Evolutionary conservation across 192 early-diverging fungal species (phyloP).

Genomic region (Mortierella claussenii): DNA sequence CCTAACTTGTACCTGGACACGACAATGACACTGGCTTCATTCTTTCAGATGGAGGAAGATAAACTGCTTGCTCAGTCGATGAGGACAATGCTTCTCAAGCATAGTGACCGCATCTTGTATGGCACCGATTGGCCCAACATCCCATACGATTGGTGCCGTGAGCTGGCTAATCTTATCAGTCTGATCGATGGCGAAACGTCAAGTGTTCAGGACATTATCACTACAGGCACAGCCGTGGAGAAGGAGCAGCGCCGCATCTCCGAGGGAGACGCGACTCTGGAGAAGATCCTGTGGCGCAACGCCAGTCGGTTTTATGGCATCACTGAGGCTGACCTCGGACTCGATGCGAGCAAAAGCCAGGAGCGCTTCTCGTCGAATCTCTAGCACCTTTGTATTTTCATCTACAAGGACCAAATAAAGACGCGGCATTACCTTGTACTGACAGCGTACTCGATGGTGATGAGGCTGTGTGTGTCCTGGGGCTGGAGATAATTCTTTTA

Average conservation of each 20-base stretch:
- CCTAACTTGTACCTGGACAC: slow-evolving; percentile 57
- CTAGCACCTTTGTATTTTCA: neutral
- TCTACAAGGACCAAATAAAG: too few relatives aligned
- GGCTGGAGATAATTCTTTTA: too few relatives aligned
- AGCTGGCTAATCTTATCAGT: slow-evolving; percentile 44
- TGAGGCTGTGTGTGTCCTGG: too few relatives aligned
- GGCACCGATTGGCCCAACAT: slow-evolving; percentile 56
- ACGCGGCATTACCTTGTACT: too few relatives aligned
- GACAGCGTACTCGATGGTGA: too few relatives aligned
- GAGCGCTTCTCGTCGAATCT: neutral
- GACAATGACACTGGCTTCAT: slow-evolving; percentile 37
- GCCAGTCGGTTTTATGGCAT: slow-evolving; percentile 45
- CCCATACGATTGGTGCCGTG: slow-evolving; percentile 51
- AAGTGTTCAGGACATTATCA: neutral
- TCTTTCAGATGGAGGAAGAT: slow-evolving; percentile 34
- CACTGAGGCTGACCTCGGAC: slow-evolving; percentile 23
- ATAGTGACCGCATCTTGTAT: slow-evolving; percentile 48
- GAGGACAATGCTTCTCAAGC: slow-evolving; percentile 28
- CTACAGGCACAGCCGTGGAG: neutral
- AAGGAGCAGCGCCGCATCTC: neutral
- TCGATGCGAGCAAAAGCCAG: neutral
- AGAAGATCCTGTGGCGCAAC: slow-evolving; percentile 51
- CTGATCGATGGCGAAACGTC: slow-evolving; percentile 38
- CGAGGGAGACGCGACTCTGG: slow-evolving; percentile 23
- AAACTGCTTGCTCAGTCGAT: slow-evolving; percentile 21